phyloP scores from a whole-genome alignment of 2,329 filamentous ascomycete genomes.

The Aspergillus candidus region DNA sequence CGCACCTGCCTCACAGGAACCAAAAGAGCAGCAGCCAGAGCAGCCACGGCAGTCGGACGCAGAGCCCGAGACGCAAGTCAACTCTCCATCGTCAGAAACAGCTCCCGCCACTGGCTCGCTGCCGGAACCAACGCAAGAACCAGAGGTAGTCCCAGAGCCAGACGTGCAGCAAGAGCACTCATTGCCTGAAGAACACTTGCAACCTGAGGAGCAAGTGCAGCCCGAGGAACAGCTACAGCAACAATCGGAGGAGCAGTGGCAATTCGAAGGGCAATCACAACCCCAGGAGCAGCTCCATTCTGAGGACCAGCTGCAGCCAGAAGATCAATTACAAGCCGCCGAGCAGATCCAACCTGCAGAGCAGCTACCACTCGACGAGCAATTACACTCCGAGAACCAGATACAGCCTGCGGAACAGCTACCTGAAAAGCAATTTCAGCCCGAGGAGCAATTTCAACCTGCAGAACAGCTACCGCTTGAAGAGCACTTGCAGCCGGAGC shows the following conservation, averaged over 20 bases:
- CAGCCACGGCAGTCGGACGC: slow-evolving; percentile 5
- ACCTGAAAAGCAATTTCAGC: not conserved
- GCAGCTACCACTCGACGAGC: no score
- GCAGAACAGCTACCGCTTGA: slow-evolving; percentile 8
- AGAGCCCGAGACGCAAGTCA: slow-evolving; percentile 1
- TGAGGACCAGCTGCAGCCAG: no score
- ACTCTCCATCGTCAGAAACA: slow-evolving; percentile 6
- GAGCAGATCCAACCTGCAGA: no score
- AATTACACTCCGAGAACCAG: slow-evolving; percentile 4
- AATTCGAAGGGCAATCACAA: no score
- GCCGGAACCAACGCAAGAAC: slow-evolving; percentile 5
- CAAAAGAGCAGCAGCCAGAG: slow-evolving; percentile 10
- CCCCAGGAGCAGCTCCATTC: no score
- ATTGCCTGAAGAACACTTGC: no score
- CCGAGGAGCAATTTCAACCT: slow-evolving; percentile 1
- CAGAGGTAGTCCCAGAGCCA: slow-evolving; percentile 6
- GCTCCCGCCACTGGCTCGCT: not conserved
- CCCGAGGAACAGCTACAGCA: slow-evolving; percentile 8
- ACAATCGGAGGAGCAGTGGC: slow-evolving; percentile 7
- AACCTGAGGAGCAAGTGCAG: not conserved
- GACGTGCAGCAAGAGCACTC: no score
- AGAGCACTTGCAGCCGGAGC: not conserved
- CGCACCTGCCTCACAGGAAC: slow-evolving; percentile 18
- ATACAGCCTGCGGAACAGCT: slow-evolving; percentile 4
- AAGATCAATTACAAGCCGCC: no score